phyloP scores from a whole-genome alignment of 1,139 yeast genomes.

The Blastobotrys persicus region DNA sequence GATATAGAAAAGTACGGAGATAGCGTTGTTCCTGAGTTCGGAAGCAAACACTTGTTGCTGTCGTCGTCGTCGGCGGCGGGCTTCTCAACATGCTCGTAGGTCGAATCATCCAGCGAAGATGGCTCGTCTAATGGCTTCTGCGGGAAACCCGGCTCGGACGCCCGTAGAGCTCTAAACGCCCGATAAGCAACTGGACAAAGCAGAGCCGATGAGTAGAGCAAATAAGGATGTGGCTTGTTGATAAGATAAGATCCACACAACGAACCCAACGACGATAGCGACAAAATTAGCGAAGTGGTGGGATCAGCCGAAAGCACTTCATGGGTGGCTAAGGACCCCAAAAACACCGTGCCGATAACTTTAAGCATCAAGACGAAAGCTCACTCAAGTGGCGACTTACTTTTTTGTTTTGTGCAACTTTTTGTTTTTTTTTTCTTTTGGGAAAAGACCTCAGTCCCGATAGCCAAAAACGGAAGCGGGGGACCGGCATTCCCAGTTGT shows the following conservation, averaged over 20 bases:
- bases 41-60: neutral
- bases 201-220: slow-evolving; percentile 10
- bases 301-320: neutral
- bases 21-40: neutral
- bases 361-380: neutral
- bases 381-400: neutral
- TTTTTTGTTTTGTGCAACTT: neutral
- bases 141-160: neutral
- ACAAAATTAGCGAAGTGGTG: slow-evolving; percentile 6
- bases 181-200: slow-evolving; percentile 2
- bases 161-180: neutral
- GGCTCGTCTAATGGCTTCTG: slow-evolving; percentile 2
- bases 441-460: neutral
- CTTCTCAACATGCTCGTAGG: slow-evolving; percentile 8
- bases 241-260: slow-evolving; percentile 8
- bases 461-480: neutral
- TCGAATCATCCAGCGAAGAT: slow-evolving; percentile 1
- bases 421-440: slow-evolving; percentile 1
- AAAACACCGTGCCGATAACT: slow-evolving; percentile 7
- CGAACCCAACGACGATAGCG: slow-evolving; percentile 3
- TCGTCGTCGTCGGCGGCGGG: neutral
- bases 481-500: neutral
- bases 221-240: slow-evolving; percentile 9
- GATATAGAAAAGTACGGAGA: neutral
- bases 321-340: slow-evolving; percentile 4